Conservation (phyloP, 257 asterid genomes). For the Solanum rostratum region DNA sequence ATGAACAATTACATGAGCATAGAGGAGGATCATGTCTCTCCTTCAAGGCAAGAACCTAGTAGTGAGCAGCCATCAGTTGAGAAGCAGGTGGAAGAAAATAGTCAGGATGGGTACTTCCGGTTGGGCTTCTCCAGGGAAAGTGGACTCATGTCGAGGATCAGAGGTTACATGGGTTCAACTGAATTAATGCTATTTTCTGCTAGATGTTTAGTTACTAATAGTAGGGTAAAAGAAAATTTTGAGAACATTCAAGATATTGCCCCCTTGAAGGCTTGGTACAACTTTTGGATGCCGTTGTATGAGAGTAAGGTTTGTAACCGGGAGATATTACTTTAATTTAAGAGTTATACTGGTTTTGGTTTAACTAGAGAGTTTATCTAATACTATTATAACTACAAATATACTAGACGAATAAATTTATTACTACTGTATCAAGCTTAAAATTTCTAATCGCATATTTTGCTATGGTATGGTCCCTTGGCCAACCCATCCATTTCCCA, state of each 20-base stretch:
- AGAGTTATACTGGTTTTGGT: background rate
- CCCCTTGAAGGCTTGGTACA: slow-evolving; percentile 48
- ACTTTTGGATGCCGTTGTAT: slow-evolving; percentile 29
- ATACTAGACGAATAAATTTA: background rate
- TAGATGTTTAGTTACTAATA: slow-evolving; percentile 35
- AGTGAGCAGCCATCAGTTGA: slow-evolving; percentile 5
- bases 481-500: background rate
- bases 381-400: background rate
- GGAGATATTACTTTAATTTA: background rate
- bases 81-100: slow-evolving; percentile 9
- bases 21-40: slow-evolving; percentile 17
- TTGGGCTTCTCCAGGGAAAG: slow-evolving; percentile 23
- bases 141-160: slow-evolving; percentile 47
- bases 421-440: background rate
- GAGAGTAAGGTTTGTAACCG: background rate
- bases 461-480: background rate
- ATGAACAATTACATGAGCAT: slow-evolving; percentile 24
- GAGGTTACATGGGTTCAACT: slow-evolving; percentile 37
- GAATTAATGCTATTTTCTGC: slow-evolving; percentile 61
- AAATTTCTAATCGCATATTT: background rate
- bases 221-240: slow-evolving; percentile 9
- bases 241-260: slow-evolving; percentile 18
- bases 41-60: slow-evolving; percentile 4
- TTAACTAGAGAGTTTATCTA: background rate
- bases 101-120: slow-evolving; percentile 10